phyloP scores from a whole-genome alignment of 2,329 filamentous ascomycete genomes.

The Cryphonectria carpinicola region DNA sequence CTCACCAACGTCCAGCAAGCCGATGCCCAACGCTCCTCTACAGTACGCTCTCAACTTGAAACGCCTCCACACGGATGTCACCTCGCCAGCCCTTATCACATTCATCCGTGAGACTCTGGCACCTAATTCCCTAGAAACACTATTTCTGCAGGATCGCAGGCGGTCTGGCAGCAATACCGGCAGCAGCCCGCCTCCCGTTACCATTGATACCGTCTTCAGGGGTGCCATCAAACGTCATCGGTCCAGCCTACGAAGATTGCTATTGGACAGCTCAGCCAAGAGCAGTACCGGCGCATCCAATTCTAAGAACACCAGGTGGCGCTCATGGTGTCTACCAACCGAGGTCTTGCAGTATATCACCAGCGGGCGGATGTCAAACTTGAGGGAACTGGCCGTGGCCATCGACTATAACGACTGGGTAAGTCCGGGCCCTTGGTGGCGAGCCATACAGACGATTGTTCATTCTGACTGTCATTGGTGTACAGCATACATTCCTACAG shows the following conservation, averaged over 20 bases:
- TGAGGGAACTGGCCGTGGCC: conserved; percentile 73
- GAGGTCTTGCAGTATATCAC: conserved; percentile 75
- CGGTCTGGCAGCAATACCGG: conserved; percentile 42
- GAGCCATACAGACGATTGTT: neutral
- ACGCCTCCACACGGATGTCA: conserved; percentile 74
- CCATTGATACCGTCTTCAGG: conserved; percentile 72
- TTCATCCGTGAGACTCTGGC: conserved; percentile 79
- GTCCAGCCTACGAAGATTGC: conserved; percentile 70
- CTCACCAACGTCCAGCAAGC: conserved; percentile 33
- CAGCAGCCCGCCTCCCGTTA: conserved; percentile 54
- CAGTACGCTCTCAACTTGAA: conserved; percentile 71
- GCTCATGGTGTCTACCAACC: conserved; percentile 71
- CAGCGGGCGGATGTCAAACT: conserved; percentile 72
- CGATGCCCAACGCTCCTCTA: conserved; percentile 39
- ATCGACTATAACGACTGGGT: conserved; percentile 82
- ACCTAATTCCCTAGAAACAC: conserved; percentile 77
- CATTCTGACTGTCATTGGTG: conserved; percentile 26
- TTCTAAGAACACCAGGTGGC: conserved; percentile 56
- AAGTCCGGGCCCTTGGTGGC: conserved; percentile 39
- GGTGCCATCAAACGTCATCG: conserved; percentile 73
- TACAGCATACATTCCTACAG: conserved; percentile 77
- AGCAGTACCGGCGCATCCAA: conserved; percentile 41
- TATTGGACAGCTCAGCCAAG: conserved; percentile 72
- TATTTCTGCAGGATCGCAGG: conserved; percentile 73
- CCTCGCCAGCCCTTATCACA: conserved; percentile 68